These are phyloP conservation scores for Aspergillus indologenus DNA, from an alignment of 495 filamentous ascomycete species.

Conservation along the genomic window DNA sequence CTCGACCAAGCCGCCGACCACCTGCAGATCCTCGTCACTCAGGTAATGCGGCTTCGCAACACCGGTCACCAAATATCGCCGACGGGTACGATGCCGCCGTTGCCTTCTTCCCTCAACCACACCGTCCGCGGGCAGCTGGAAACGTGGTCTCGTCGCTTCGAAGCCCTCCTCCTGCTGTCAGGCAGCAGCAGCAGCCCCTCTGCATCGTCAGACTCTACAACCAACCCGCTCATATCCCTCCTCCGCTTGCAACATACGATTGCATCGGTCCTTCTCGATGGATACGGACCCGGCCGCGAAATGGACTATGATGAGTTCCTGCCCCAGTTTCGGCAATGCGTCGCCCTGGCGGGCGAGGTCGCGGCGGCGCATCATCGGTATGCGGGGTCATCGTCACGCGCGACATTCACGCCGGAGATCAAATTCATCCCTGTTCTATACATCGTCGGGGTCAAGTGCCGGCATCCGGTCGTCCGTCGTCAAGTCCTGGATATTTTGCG, in stretches of 20 bases:
- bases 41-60: constrained; percentile 11
- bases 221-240: constrained; percentile 5
- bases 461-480: constrained; percentile 27
- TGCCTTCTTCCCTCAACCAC: constrained; percentile 8
- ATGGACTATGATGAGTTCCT: constrained; percentile 13
- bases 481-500: constrained; percentile 24
- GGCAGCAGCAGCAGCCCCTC: constrained; percentile 1
- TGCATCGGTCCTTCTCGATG: constrained; percentile 24
- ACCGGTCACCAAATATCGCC: constrained; percentile 10
- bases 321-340: constrained; percentile 11
- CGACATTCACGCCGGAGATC: constrained; percentile 12
- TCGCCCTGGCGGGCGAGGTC: constrained; percentile 6
- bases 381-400: constrained; percentile 4
- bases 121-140: constrained; percentile 6
- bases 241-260: constrained; percentile 26
- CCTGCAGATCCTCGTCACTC: constrained; percentile 12
- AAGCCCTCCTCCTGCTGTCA: constrained; percentile 6
- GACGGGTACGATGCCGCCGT: constrained; percentile 11
- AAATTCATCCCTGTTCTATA: constrained; percentile 21
- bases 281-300: constrained; percentile 13
- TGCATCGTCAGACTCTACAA: constrained; percentile 4
- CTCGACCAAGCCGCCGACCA: constrained; percentile 13
- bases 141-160: constrained; percentile 10
- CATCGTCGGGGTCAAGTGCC: constrained; percentile 31
- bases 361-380: constrained; percentile 10